phyloP scores from a whole-genome alignment of 768 basidiomycete species.

The Termitomyces sp. region DNA sequence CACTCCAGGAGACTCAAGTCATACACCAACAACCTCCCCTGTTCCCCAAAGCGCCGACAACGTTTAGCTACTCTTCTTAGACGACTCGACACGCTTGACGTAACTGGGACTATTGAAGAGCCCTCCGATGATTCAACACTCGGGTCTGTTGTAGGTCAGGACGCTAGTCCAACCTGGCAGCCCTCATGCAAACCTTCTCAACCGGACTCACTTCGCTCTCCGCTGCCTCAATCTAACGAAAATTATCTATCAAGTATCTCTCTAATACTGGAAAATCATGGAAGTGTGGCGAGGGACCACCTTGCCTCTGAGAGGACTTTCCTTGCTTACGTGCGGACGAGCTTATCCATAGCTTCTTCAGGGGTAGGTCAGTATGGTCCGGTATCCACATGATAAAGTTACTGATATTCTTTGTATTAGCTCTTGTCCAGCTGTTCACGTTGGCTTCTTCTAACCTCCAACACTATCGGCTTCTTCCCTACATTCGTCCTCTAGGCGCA shows the following conservation, averaged over 20 bases:
- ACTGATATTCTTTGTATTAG: conserved; percentile 3
- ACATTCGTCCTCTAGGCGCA: conserved; percentile 21
- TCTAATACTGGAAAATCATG: conserved; percentile 40
- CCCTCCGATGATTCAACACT: background rate
- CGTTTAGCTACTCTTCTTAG: conserved; percentile 3
- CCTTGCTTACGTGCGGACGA: conserved; percentile 52
- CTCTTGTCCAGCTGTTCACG: conserved; percentile 22
- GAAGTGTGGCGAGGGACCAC: conserved; percentile 53
- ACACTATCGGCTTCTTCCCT: conserved; percentile 19
- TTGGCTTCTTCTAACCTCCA: conserved; percentile 16
- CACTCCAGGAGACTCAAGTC: conserved; percentile 11
- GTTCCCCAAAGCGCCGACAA: conserved; percentile 12
- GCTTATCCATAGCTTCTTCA: conserved; percentile 46
- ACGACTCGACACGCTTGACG: background rate
- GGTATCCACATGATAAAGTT: background rate
- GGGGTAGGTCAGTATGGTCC: conserved; percentile 34
- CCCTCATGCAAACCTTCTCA: conserved; percentile 4
- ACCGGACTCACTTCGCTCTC: background rate
- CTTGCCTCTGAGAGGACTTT: conserved; percentile 52
- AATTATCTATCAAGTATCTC: conserved; percentile 10
- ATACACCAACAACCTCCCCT: conserved; percentile 3
- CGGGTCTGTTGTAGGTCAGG: background rate
- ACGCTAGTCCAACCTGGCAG: background rate
- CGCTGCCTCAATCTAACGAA: background rate
- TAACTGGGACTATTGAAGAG: background rate